phyloP scores from a whole-genome alignment of 192 early-diverging fungal genomes.

The Obelidium mucronatum region DNA sequence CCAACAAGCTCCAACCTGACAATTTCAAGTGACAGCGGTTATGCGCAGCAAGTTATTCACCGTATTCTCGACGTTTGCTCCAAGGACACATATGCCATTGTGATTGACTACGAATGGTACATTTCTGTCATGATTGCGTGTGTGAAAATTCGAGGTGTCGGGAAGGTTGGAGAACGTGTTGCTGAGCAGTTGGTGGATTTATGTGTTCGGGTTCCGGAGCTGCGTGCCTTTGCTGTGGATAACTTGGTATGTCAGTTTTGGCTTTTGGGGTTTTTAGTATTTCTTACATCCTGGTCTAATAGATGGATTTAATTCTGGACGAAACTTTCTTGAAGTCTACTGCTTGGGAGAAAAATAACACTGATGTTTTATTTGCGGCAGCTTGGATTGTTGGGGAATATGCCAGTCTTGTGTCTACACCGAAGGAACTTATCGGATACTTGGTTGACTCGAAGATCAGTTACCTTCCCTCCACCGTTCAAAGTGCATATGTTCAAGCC shows the following conservation, averaged over 20 bases:
- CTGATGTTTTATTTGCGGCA: slow-evolving; percentile 82
- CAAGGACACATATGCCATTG: slow-evolving; percentile 81
- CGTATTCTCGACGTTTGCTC: slow-evolving; percentile 85
- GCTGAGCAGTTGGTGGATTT: slow-evolving; percentile 88
- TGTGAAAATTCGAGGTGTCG: slow-evolving; percentile 75
- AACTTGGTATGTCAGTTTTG: slow-evolving; percentile 66
- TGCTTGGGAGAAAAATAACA: slow-evolving; percentile 61
- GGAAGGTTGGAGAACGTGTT: slow-evolving; percentile 71
- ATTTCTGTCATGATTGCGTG: slow-evolving; percentile 81
- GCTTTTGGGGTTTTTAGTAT: not conserved
- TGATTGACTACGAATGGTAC: slow-evolving; percentile 97
- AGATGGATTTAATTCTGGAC: slow-evolving; percentile 78
- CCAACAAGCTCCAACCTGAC: slow-evolving; percentile 13
- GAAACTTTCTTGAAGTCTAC: slow-evolving; percentile 63
- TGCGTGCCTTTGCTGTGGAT: slow-evolving; percentile 77
- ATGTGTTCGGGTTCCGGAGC: slow-evolving; percentile 84
- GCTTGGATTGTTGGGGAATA: slow-evolving; percentile 95
- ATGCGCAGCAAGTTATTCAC: slow-evolving; percentile 82
- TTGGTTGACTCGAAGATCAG: slow-evolving; percentile 52
- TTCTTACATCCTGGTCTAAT: not conserved
- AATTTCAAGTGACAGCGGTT: slow-evolving; percentile 47
- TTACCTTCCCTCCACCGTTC: slow-evolving; percentile 59
- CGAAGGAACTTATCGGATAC: slow-evolving; percentile 39
- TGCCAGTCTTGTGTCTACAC: slow-evolving; percentile 46
- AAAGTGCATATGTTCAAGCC: slow-evolving; percentile 77